A percentile compares a stretch with the other conserved stretches of the same genome.
These are phyloP conservation scores for Cystobasidium tubakii DNA, from an alignment of 768 basidiomycete species.

Conservation along the genomic window DNA sequence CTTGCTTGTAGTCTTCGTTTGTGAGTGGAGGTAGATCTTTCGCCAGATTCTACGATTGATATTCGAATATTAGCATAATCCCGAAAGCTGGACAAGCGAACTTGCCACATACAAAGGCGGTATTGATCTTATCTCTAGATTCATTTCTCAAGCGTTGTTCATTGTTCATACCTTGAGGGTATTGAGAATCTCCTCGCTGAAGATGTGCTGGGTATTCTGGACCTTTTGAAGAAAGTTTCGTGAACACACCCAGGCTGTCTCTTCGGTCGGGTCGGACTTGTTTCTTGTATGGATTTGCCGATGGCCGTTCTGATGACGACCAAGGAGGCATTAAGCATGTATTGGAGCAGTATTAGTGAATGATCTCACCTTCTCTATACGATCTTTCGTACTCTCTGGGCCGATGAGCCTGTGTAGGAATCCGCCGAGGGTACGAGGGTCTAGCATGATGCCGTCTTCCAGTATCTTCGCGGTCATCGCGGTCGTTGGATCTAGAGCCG, in stretches of 20 bases:
- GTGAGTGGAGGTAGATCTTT: constrained; percentile 12
- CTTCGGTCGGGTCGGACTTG: neutral
- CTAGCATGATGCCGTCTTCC: neutral
- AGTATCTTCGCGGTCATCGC: neutral
- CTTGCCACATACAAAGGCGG: neutral
- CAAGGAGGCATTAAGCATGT: neutral
- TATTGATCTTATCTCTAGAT: neutral
- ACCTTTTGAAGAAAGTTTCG: neutral
- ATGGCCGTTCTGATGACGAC: neutral
- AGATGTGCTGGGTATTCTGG: neutral
- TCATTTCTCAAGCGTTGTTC: neutral
- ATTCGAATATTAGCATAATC: too few species aligned
- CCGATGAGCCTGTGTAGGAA: neutral
- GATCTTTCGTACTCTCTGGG: neutral
- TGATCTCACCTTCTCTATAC: neutral
- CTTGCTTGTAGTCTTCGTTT: constrained; percentile 2
- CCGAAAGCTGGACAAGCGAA: too few species aligned
- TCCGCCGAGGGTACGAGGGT: neutral
- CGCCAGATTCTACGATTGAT: neutral
- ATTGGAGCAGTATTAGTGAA: too few species aligned
- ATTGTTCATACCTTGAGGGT: neutral
- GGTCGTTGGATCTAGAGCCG: neutral
- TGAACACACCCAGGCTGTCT: neutral
- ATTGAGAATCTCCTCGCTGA: neutral
- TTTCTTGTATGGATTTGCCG: constrained; percentile 1